Percentiles rank a stretch among this genome's conserved stretches.
Conservation (phyloP, 495 filamentous ascomycete genomes). For the Parachaetomium inaequale region DNA sequence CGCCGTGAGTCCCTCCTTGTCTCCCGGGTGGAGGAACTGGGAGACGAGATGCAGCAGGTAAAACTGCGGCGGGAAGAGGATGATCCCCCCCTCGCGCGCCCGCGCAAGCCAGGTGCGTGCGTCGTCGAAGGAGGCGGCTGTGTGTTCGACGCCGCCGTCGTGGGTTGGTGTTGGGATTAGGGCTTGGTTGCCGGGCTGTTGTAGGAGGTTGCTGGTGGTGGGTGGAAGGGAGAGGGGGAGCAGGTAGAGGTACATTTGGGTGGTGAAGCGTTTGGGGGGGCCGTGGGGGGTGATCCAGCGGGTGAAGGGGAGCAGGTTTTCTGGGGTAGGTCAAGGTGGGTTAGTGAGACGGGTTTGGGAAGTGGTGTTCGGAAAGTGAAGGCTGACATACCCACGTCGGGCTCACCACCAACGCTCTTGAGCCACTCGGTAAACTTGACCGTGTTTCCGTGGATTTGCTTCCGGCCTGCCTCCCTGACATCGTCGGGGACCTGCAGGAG, state of each 20-base stretch:
- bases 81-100: constrained; percentile 61
- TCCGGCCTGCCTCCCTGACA: constrained; percentile 62
- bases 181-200: constrained; percentile 26
- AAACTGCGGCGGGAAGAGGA: constrained; percentile 87
- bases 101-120: constrained; percentile 64
- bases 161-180: constrained; percentile 61
- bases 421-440: constrained; percentile 67
- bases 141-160: constrained; percentile 84
- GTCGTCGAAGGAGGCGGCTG: constrained; percentile 71
- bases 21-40: constrained; percentile 46
- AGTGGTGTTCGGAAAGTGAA: too few species aligned
- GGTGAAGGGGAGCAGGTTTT: constrained; percentile 75
- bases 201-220: neutral
- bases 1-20: constrained; percentile 18
- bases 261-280: constrained; percentile 72
- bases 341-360: neutral
- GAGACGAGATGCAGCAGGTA: constrained; percentile 68
- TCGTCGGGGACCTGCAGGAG: constrained; percentile 56
- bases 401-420: constrained; percentile 52
- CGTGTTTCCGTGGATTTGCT: constrained; percentile 57
- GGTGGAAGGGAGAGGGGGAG: constrained; percentile 55
- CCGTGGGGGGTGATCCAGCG: constrained; percentile 82
- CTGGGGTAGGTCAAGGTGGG: constrained; percentile 29
- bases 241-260: constrained; percentile 95
- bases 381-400: constrained; percentile 58